Base-by-base conservation (phyloP, 768 basidiomycete species). In the Psilocybe subaeruginosa region DNA sequence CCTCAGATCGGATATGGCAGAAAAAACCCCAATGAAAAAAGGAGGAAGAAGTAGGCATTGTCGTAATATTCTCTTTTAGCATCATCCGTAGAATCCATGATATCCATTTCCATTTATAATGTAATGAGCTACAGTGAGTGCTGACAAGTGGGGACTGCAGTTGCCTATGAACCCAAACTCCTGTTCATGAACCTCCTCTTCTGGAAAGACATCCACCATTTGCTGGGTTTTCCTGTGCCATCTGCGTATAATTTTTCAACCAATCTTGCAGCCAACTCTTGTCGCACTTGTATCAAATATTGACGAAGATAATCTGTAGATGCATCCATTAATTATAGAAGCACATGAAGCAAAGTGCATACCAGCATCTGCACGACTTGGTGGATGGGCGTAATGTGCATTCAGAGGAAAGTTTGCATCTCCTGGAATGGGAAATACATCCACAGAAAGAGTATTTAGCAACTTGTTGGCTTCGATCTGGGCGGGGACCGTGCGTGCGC, bases 201-300 rank as follows among this genome's bases (percentile, higher is more conserved):
- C 76, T 96, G 95, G 87, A 99, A 99, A 19, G 93, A 92, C 94
- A 98, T 97, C 97, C 97, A 99, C 97, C 97, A 99, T 76, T 99
- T 99, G 82, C 92, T 97, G 4, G 97, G 96, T 73, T 93, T 96
- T 60, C 90, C 90, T 3, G 92, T 90, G 4, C 95, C 95, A 72
- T 97, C 94, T 41, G 89, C 93, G 73, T 99, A 99, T 52, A 99
- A 79, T 54, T 87, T 82, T 69, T 96, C 95, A 12, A 95, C 86
- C 53, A 99, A 76, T 31, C 97, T 86, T 8, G 88, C 82, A 19
- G 95, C 92, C 17, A 96, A 80, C 72, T 99, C 97, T 75, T 97
- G 94, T 52, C 97, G 88, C 8, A 91, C 92, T 74, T 99, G 97
- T 3, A 87, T 88, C 58, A 99, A 82, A 78, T 99, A 99, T 67